Evolutionary conservation across 495 filamentous ascomycete genomes (phyloP).

Genomic region (Penicillium simplicissimum): DNA sequence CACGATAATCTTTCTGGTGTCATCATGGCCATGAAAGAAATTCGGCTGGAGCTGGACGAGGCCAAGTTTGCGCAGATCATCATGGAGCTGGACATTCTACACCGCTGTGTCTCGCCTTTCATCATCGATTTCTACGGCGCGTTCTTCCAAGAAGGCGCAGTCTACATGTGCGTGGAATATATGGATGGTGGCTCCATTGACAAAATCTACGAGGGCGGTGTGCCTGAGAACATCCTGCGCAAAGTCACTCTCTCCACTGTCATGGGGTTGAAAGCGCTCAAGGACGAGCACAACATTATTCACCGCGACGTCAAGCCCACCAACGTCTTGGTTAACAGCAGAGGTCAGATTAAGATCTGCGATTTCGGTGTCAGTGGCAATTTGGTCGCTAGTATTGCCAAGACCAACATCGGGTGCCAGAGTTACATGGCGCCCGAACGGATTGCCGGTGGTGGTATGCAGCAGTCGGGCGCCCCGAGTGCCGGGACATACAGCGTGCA

Average conservation of each 20-base stretch:
- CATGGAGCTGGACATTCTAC: conserved; percentile 96
- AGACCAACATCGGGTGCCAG: conserved; percentile 98
- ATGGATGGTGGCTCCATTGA: conserved; percentile 99
- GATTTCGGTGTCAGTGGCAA: conserved; percentile 99
- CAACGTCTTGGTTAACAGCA: conserved; percentile 89
- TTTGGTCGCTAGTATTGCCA: conserved; percentile 93
- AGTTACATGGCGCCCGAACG: conserved; percentile 99
- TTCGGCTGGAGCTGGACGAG: conserved; percentile 94
- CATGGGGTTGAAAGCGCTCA: conserved; percentile 87
- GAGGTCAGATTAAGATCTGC: conserved; percentile 95
- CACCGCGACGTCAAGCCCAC: conserved; percentile 98
- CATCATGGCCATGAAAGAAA: conserved; percentile 99
- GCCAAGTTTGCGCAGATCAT: conserved; percentile 96
- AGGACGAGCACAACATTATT: conserved; percentile 99
- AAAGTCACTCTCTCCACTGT: conserved; percentile 91
- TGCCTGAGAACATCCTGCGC: conserved; percentile 84
- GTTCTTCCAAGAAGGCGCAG: conserved; percentile 98
- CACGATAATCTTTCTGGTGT: conserved; percentile 59
- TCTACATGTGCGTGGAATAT: conserved; percentile 99
- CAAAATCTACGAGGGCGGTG: conserved; percentile 90
- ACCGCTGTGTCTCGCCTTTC: conserved; percentile 91
- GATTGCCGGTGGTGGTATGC: conserved; percentile 82
- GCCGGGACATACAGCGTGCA: conserved; percentile 95
- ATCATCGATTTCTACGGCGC: conserved; percentile 99
- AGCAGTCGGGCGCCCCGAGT: conserved; percentile 68